phyloP scores from a whole-genome alignment of 164 flowering plant genomes.

The Piper betle region DNA sequence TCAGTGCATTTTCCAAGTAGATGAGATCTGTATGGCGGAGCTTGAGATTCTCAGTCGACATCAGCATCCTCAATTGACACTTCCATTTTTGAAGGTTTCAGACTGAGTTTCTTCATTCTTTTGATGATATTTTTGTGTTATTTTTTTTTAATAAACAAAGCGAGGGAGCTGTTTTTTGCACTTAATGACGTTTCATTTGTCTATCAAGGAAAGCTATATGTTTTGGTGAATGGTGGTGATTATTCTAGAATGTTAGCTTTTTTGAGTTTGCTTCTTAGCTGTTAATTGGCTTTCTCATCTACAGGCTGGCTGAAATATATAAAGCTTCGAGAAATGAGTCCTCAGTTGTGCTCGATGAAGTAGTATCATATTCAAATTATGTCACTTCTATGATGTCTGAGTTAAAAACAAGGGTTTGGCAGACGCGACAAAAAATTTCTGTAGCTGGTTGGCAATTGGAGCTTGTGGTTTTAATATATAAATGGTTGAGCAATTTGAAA shows the following conservation, averaged over 20 bases:
- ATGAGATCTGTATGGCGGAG: slow-evolving; percentile 68
- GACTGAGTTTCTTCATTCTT: background rate
- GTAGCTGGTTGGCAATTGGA: background rate
- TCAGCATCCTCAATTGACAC: slow-evolving; percentile 72
- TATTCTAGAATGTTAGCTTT: background rate
- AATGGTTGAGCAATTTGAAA: background rate
- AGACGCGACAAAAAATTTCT: background rate
- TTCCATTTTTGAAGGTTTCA: slow-evolving; percentile 74
- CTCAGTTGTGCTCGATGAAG: background rate
- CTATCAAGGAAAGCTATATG: background rate
- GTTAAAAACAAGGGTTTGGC: background rate
- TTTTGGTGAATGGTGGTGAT: background rate
- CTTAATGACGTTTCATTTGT: background rate
- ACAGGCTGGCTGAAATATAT: background rate
- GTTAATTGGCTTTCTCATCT: background rate
- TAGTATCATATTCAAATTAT: background rate
- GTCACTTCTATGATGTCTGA: slow-evolving; percentile 1
- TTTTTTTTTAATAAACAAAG: slow-evolving; percentile 10
- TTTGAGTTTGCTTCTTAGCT: background rate
- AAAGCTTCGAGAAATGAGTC: background rate
- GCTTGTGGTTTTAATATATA: background rate
- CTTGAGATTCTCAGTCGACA: slow-evolving; percentile 90
- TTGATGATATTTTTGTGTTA: background rate
- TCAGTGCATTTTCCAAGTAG: slow-evolving; percentile 22
- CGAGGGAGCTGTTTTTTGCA: background rate